Base-by-base conservation (phyloP, 495 filamentous ascomycete genomes). In the Chaetomium tenue region DNA sequence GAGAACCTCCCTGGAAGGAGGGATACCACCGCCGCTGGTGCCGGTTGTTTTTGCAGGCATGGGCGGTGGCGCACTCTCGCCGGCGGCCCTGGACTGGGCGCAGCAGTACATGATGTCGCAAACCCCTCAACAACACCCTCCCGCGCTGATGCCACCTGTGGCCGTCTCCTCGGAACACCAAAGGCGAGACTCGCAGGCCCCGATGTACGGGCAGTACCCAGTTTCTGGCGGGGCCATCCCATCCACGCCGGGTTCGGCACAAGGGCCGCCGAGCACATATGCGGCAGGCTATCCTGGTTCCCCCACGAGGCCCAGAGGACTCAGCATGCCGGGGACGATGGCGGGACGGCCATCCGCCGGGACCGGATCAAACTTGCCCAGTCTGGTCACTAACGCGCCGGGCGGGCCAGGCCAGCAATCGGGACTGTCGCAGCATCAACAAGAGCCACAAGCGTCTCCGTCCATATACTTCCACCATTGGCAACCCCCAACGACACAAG, bases 381-480 rank as follows among this genome's bases (percentile, higher is more conserved):
- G 65, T 58, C 55, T 76, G n/a, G 73, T 74, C 68, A 75, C 73
- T 20, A 75, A 70, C 57, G 58, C 75, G 15, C 69, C 71, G 22
- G 64, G 67, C 23, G 70, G 69, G 13, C 69, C 61, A 20, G 69
- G 68, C 44, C 68, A 72, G 30, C 77, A 79, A 33, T 69, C 71
- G 56, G 68, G 60, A 68, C 68, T 69, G 26, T 65, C 64, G 22
- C 69, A 74, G 44, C 46, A 50, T 66, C 26, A 65, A 25, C 71
- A 71, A 59, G 84, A 83, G 61, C 66, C 82, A 40, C 82, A 84
- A 50, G 72, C 77, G 37, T 74, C 77, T n/a, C 80, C 90, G 8
- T 86, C 87, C 16, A 88, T 96, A 56, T 95, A 91, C 71, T 96
- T 96, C 65, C 92, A 96, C 71, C 91, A 96, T 70, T 96, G 91